Base-by-base conservation (phyloP, 345 rosid genomes). In the Mangifera indica region DNA sequence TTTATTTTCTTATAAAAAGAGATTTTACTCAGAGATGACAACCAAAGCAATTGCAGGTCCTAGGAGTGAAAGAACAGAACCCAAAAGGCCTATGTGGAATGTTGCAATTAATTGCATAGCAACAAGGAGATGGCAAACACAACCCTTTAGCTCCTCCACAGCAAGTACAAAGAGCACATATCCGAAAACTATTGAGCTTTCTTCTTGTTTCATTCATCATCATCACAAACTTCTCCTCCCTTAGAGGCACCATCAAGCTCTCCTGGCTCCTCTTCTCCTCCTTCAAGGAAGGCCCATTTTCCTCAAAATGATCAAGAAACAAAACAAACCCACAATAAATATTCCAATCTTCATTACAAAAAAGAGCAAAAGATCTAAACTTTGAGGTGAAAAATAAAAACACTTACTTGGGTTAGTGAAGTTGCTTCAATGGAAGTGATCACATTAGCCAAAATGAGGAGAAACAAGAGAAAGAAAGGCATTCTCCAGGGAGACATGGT, bases 61-160 rank as follows among this genome's bases (percentile, higher is more conserved):
- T 92, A 81, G 98, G 97, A 71, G 98, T 92, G 85, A 94, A 94
- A 24, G 98, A 90, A 73, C 97, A 94, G 83, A 87, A 94, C 58
- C 98, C 98, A 74, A 90, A 94, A 57, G 98, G 98, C 77, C 92
- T 85, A 72, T 94, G 92, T 17, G 98, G 98, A 48, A 94, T 94
- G 82, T 92, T 94, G 93, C 98, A 94, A 66, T 90, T 92, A 85
- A 94, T 92, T 24, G 97, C 97, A 79, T 81, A 94, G 83, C 98
- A 94, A 80, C 98, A 94, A 44, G 98, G 97, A 20, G 97, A 87
- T 18, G 93, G 89, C 78, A 94, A 76, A 71, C 98, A 94, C 65
- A 87, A 60, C 10, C 97, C 89, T 74, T 78, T 88, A 57, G 94
- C 80, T 71, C 97, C 97, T 34, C 97, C 97, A 72, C 98, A 94